These are phyloP conservation scores for Neltuma alba DNA, from an alignment of 306 rosid genomes.

Conservation along the genomic window DNA sequence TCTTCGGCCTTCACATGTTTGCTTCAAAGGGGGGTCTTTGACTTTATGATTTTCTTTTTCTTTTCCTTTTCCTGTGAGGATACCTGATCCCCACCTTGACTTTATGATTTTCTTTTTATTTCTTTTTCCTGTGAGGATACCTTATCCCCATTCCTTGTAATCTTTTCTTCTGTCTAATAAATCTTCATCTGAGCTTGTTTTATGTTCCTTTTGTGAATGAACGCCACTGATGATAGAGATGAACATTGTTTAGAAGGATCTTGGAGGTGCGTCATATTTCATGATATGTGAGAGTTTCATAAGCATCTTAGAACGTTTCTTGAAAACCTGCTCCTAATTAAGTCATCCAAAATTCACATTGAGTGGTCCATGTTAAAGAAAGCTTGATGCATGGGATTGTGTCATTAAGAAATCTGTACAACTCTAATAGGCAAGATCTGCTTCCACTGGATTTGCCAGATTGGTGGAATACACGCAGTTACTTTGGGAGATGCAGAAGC, in stretches of 20 bases:
- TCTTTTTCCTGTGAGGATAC: too few species aligned
- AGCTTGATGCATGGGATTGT: conserved; percentile 19
- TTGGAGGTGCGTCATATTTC: too few species aligned
- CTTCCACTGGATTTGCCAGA: conserved; percentile 42
- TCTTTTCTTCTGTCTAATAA: not conserved
- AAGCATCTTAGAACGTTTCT: conserved; percentile 9
- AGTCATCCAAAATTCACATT: conserved; percentile 2
- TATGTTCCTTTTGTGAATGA: conserved; percentile 3
- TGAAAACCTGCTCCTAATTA: not conserved
- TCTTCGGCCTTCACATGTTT: not conserved
- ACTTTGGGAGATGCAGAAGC: conserved; percentile 73
- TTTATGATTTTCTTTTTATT: too few species aligned
- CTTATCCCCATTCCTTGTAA: not conserved
- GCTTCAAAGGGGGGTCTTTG: not conserved
- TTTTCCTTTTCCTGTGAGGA: too few species aligned
- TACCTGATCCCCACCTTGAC: too few species aligned
- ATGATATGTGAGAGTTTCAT: conserved; percentile 1
- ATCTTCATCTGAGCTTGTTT: conserved; percentile 16
- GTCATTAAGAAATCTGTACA: conserved; percentile 8
- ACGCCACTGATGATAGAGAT: too few species aligned
- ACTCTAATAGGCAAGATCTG: conserved; percentile 29
- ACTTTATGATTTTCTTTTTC: not conserved
- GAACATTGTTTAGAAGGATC: too few species aligned
- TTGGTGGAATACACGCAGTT: conserved; percentile 66
- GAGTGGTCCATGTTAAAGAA: conserved; percentile 19